Percentiles rank a stretch among this genome's conserved stretches.
Evolutionary conservation across 2,329 filamentous ascomycete species (phyloP).

Genomic region (Trichoderma hamatum): DNA sequence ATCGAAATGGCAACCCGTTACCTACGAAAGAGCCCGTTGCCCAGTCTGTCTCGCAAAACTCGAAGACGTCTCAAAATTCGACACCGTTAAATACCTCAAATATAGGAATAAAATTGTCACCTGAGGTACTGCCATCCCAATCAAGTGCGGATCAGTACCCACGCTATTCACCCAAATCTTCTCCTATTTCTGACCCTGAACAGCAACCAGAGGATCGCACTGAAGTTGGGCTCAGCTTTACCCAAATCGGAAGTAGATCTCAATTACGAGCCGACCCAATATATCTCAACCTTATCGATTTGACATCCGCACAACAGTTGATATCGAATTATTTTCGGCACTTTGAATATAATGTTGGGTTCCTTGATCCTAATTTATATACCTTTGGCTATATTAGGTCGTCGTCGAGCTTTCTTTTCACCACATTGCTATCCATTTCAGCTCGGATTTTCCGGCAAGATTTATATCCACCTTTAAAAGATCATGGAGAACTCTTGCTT

Average conservation of each 20-base stretch:
- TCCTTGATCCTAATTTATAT: neutral
- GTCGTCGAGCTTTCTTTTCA: neutral
- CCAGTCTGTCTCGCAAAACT: no score
- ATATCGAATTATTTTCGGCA: neutral
- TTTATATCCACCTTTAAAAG: neutral
- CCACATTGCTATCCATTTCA: neutral
- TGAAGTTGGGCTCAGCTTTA: neutral
- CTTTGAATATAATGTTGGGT: neutral
- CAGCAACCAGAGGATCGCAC: neutral
- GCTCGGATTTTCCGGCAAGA: neutral
- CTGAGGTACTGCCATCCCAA: neutral
- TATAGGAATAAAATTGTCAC: neutral
- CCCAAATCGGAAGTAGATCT: neutral
- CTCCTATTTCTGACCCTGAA: neutral
- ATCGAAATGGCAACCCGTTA: no score
- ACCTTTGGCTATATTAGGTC: neutral
- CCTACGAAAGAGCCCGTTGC: no score
- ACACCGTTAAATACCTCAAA: neutral
- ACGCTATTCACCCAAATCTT: neutral
- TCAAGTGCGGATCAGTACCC: neutral
- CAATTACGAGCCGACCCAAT: neutral
- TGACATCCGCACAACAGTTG: neutral
- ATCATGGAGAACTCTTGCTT: neutral
- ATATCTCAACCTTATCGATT: neutral
- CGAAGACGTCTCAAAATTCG: conserved; percentile 39